A percentile compares a stretch with the other conserved stretches of the same genome.
These are phyloP conservation scores for Chytriomyces sp. DNA, from an alignment of 192 early-diverging fungal genomes.

Conservation along the genomic window DNA sequence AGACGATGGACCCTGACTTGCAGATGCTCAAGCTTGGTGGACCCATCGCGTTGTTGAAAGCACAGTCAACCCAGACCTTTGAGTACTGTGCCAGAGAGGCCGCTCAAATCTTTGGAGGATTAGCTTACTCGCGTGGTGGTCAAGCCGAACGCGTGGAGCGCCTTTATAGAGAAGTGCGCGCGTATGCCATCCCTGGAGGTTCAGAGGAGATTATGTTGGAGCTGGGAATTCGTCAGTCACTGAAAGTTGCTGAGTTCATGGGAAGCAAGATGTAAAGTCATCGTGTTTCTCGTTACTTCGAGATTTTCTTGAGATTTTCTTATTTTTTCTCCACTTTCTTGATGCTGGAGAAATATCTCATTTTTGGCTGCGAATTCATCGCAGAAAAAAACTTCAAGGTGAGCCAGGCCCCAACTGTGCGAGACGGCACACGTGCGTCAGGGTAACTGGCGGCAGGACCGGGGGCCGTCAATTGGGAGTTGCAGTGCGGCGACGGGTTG, in stretches of 20 bases:
- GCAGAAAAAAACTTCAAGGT: no score
- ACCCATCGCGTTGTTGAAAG: conserved; percentile 83
- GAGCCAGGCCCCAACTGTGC: no score
- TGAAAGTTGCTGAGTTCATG: conserved; percentile 77
- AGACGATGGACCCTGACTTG: conserved; percentile 63
- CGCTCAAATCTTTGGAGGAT: conserved; percentile 88
- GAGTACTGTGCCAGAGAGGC: conserved; percentile 89
- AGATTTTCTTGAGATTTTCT: no score
- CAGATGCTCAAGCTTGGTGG: conserved; percentile 80
- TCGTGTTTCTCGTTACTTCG: no score
- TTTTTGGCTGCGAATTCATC: no score
- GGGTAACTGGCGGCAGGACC: no score
- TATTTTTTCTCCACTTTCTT: no score
- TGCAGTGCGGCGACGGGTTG: no score
- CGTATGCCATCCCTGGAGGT: conserved; percentile 58
- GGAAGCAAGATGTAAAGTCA: conserved; percentile 53
- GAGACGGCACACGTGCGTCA: no score
- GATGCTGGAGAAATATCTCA: no score
- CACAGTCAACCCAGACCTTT: conserved; percentile 81
- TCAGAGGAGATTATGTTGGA: conserved; percentile 91
- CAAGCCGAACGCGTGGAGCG: conserved; percentile 72
- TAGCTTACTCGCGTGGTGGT: conserved; percentile 69
- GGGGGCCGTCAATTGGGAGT: no score
- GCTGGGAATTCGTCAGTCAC: conserved; percentile 75
- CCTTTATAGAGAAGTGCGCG: conserved; percentile 81